Base-by-base conservation (phyloP, 345 rosid species). In the Heritiera fomes region DNA sequence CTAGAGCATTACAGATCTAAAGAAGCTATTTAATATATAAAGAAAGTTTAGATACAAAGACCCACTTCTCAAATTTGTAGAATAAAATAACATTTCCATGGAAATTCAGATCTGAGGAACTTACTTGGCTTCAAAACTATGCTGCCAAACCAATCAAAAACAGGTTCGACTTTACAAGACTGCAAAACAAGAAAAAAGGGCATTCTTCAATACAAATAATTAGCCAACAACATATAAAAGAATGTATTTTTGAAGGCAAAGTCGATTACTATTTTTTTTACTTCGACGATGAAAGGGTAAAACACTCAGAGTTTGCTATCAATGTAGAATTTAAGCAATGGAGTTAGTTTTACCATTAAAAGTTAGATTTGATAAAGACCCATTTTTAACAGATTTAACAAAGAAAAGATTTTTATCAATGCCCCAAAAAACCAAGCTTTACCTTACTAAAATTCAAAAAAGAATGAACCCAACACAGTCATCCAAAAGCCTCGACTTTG, bases 71-170 rank as follows among this genome's bases (percentile, higher is more conserved):
- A 82, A 79, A 77, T 72, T 77, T 82, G 78, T 53, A 75, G 58
- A 82, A 83, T 68, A 85, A 84, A 82, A 80, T 52, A 87, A 68
- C 81, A 83, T 79, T 75, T 59, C 32, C 47, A 82, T 43, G 75
- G 49, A 32, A 81, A 90, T 84, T 85, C 84, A 90, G 95, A 93
- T 90, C 93, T 89, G 93, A 78, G 86, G 87, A 87, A 84, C 97
- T 87, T 80, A 91, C 90, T 77, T 71, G 77, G 84, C 87, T 86
- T 82, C 71, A 80, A 80, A 80, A 55, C 65, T 79, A 60, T 8
- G 59, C 80, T 58, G 59, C 65, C 41, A 79, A 85, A 77, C 68
- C 52, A 81, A 85, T 50, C 23, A 40, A 68, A 88, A 76, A 80
- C 70, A 18, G 60, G 69, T 30, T 66, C 62, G 12, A 80, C 75